Evolutionary conservation across 805 yeast genomes (phyloP).

Genomic region (Naumovozyma baii): DNA sequence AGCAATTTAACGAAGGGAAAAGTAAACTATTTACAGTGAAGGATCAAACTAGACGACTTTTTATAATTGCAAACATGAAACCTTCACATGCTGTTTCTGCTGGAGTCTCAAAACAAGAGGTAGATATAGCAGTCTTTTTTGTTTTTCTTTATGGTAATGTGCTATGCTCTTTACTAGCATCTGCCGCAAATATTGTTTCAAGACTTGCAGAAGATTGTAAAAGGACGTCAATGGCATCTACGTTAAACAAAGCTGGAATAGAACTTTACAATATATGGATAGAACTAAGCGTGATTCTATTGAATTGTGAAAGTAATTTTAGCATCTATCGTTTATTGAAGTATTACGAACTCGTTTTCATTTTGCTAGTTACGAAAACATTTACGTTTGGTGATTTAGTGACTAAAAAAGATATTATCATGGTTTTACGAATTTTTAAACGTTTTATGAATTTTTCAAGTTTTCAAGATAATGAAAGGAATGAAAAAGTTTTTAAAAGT

Average conservation of each 20-base stretch:
- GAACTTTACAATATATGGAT: conserved; percentile 9
- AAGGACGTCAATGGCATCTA: not conserved
- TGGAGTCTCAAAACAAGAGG: conserved; percentile 6
- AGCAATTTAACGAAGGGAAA: conserved; percentile 8
- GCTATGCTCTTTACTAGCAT: conserved; percentile 6
- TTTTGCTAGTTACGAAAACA: conserved; percentile 6
- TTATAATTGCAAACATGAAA: conserved; percentile 8
- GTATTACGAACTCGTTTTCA: conserved; percentile 6
- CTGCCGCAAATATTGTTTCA: not conserved
- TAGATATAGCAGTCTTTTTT: conserved; percentile 8
- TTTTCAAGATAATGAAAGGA: conserved; percentile 5
- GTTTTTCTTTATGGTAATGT: conserved; percentile 12
- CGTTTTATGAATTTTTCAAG: conserved; percentile 5
- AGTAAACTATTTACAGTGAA: conserved; percentile 11
- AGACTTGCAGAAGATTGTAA: not conserved
- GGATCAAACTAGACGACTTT: conserved; percentile 12
- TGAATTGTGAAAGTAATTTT: conserved; percentile 10
- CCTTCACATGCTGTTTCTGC: not conserved
- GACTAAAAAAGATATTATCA: conserved; percentile 8
- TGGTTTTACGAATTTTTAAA: conserved; percentile 8
- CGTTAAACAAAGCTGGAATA: not conserved
- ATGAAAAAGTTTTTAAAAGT: conserved; percentile 9
- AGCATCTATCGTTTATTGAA: conserved; percentile 10
- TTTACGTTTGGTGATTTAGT: conserved; percentile 1
- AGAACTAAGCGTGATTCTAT: conserved; percentile 6